Evolutionary conservation across 176 grass and related monocot genomes (phyloP), one percentile per base, ranked within the genome.

Genomic region (Puya raimondii): DNA sequence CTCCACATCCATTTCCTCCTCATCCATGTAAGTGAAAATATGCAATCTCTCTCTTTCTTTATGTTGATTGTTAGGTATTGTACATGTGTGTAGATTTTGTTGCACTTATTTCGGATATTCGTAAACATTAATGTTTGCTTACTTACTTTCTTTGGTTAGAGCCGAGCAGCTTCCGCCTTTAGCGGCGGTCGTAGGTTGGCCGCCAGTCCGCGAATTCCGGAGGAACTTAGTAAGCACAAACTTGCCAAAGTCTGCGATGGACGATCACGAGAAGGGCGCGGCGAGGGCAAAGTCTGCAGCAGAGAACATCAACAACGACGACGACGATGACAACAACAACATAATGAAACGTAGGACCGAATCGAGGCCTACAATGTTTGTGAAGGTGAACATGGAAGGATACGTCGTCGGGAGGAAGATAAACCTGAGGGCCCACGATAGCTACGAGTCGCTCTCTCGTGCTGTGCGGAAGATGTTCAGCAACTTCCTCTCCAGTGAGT

Each of bases 371-470:
- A 21, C 83, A 18, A 87, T 96, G 86, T 92, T 87, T 42, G 89
- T 91, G 10, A 96, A 96, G 77, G 93, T 96, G 12, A 83, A 96
- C 48, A 87, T 92, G 86, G 86, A 96, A 33, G 89, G 89, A 1
- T 77, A 70, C 64, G 4, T 61, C 0, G 73, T 97, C 22, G 86
- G 81, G 22, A 82, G 93, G 64, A 97, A 97, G 86, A 85, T 97
- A 51, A 82, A 97, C 81, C 50, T 97, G 21, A 90, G 73, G 26
- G 81, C 84, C 0, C 81, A 92, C 47, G 9, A 75, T 51, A 85
- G 61, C 73, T 97, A 97, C 13, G 64, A 85, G 2, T 83, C 89
- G 1, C 79, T 97, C 65, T 87, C 70, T 12, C 56, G 15, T 12
- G 71, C 87, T 33, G 76, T 97, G 18, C 66, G 48, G 56, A 87